Base-by-base conservation (phyloP, 768 basidiomycete genomes). In the Cytidiella melzeri region DNA sequence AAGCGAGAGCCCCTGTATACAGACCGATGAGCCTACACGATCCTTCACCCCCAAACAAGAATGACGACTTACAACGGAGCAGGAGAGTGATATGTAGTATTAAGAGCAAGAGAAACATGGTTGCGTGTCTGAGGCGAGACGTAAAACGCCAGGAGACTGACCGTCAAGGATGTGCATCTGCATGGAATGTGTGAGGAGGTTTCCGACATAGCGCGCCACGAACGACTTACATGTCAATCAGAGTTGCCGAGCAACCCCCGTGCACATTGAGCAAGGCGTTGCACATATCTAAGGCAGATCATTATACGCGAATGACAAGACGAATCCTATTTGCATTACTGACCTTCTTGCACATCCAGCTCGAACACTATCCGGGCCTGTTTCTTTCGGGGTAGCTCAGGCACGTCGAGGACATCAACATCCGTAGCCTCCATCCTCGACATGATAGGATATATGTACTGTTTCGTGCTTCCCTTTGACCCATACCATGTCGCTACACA, bases 321-420 rank as follows among this genome's bases (percentile, higher is more conserved):
- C n/a, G n/a, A n/a, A n/a, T n/a, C n/a, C n/a, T n/a, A n/a, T n/a
- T n/a, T n/a, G n/a, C n/a, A n/a, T n/a, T 25, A 52, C 54, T 45
- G 30, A 67, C 66, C 66, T 41, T 60, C 52, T 15, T 46, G 34
- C 2, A 65, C 62, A 0, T 43, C 55, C 2, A 65, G 21, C 51
- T 66, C 63, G 43, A 62, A 67, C 7, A 67, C 61, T 6, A 67
- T 50, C 39, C 55, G 55, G 0, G 55, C 61, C 47, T 68, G 63
- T 34, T 54, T 55, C 61, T 61, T 64, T 19, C 54, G 41, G 10
- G 62, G 55, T 47, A 66, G 66, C 37, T 67, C 67, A 15, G 47
- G 50, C 39, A 65, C 64, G 7, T 44, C 52, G 13, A 26, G 26
- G 3, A 49, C 46, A 23, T 34, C 18, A 30, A 49, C 34, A 7